A percentile compares a stretch with the other conserved stretches of the same genome.
phyloP scores from a whole-genome alignment of 2,329 filamentous ascomycete species.

The Venturia effusa region DNA sequence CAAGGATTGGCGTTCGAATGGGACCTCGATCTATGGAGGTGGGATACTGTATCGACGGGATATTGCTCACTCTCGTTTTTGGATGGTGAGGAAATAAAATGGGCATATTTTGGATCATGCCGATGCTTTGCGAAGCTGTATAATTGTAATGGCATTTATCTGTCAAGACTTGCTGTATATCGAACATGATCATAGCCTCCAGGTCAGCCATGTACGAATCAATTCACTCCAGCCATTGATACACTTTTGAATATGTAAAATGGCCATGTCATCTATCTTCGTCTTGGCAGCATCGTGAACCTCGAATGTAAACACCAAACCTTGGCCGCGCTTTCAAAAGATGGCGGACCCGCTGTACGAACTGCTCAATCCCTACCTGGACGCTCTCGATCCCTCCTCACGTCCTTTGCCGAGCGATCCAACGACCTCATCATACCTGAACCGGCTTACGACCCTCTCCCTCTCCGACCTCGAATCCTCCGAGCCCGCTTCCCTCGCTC shows the following conservation, averaged over 20 bases:
- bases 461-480: slow-evolving; percentile 59
- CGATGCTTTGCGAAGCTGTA: neutral
- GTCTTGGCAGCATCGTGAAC: slow-evolving; percentile 1
- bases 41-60: neutral
- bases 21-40: neutral
- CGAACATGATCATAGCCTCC: neutral
- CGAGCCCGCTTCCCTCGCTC: slow-evolving; percentile 70
- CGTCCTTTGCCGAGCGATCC: slow-evolving; percentile 36
- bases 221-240: neutral
- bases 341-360: slow-evolving; percentile 60
- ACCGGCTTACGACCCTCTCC: slow-evolving; percentile 64
- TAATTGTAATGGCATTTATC: neutral
- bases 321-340: neutral
- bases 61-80: neutral
- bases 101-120: neutral
- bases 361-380: slow-evolving; percentile 53
- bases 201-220: neutral
- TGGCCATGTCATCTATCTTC: neutral
- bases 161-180: neutral
- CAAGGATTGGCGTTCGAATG: neutral
- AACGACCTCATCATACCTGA: slow-evolving; percentile 59
- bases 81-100: neutral
- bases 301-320: neutral
- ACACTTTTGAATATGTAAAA: too few species aligned
- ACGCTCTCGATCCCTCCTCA: slow-evolving; percentile 29